Conservation (phyloP, 257 asterid species). For the Petunia secreta region DNA sequence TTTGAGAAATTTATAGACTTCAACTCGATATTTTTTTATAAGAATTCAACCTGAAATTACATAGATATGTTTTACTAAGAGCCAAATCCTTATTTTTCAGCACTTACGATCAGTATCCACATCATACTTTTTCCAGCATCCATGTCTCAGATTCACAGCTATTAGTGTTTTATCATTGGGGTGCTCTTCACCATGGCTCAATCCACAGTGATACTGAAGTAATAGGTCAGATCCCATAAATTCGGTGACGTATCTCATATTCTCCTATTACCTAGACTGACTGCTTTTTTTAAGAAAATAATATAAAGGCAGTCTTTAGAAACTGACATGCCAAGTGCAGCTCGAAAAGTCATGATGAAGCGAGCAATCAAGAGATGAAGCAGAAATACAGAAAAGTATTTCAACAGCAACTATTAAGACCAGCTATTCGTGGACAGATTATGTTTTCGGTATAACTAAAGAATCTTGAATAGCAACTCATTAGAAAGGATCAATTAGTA, state of each 20-base stretch:
- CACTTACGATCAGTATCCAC: slow-evolving; percentile 3
- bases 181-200: not conserved
- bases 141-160: not conserved
- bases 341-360: slow-evolving; percentile 5
- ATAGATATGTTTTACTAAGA: not conserved
- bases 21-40: not conserved
- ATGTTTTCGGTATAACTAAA: not conserved
- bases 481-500: not conserved
- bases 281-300: not conserved
- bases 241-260: not conserved
- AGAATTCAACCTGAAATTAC: slow-evolving; percentile 21
- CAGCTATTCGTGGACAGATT: slow-evolving; percentile 1
- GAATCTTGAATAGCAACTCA: not conserved
- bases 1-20: not conserved
- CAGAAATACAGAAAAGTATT: not conserved
- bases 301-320: not conserved
- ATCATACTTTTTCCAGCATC: not conserved
- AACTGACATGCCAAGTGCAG: slow-evolving; percentile 14
- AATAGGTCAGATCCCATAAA: slow-evolving; percentile 19
- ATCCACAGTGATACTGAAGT: not conserved
- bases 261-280: not conserved
- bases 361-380: not conserved
- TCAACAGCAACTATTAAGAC: slow-evolving; percentile 12
- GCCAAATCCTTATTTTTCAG: slow-evolving; percentile 11
- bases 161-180: not conserved